A percentile compares a stretch with the other conserved stretches of the same genome.
Evolutionary conservation across 2,329 filamentous ascomycete genomes (phyloP).

Genomic region (Ophiostoma perfectum): DNA sequence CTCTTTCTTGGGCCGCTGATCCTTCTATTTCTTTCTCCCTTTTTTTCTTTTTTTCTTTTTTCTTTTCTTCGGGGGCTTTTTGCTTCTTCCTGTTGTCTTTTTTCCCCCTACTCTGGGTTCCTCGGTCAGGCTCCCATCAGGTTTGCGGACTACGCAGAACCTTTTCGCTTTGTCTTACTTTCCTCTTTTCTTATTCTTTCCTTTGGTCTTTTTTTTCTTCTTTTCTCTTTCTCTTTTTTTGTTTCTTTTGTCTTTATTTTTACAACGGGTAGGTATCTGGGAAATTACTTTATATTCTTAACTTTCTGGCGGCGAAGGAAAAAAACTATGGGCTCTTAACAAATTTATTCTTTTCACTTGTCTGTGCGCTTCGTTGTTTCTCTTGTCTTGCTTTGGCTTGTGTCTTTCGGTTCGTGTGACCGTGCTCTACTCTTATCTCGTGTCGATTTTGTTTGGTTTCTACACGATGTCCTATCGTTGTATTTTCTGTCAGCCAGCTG

Average conservation of each 20-base stretch:
- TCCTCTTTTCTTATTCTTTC: not conserved
- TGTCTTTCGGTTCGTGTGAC: not conserved
- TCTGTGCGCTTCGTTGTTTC: not conserved
- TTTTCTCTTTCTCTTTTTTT: not conserved
- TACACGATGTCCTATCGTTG: not conserved
- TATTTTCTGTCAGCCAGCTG: not conserved
- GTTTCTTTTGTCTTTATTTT: conserved; percentile 12
- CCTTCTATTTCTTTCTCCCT: not conserved
- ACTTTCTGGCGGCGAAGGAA: conserved; percentile 24
- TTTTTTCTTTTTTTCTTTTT: not conserved
- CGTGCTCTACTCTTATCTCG: not conserved
- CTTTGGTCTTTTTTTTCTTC: not conserved
- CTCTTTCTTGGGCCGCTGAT: not conserved
- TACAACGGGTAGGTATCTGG: conserved; percentile 21
- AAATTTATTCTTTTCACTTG: conserved; percentile 18
- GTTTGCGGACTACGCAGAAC: not conserved
- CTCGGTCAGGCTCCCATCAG: not conserved
- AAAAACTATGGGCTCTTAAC: conserved; percentile 18
- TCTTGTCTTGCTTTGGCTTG: not conserved
- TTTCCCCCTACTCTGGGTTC: not conserved
- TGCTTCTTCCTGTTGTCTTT: not conserved
- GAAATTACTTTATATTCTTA: conserved; percentile 11
- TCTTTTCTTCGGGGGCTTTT: not conserved
- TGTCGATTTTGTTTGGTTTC: no score
- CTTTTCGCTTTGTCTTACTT: not conserved